phyloP scores from a whole-genome alignment of 2,329 filamentous ascomycete species.

The Diaporthe helianthi region DNA sequence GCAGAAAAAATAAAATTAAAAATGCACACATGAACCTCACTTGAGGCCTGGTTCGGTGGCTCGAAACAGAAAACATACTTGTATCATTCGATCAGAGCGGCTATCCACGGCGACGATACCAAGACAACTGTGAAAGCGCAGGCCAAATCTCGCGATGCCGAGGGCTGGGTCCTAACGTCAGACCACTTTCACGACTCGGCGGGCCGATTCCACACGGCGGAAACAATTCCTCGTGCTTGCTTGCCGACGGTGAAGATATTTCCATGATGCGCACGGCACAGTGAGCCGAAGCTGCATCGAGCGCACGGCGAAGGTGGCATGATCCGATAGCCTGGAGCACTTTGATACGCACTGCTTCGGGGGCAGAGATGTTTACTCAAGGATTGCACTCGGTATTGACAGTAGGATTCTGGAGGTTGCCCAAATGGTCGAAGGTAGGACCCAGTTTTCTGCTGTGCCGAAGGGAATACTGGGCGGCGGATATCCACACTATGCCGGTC shows the following conservation, averaged over 20 bases:
- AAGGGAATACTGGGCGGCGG: neutral
- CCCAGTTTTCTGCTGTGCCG: slow-evolving; percentile 14
- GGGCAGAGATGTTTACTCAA: neutral
- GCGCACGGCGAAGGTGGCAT: neutral
- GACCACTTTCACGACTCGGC: slow-evolving; percentile 10
- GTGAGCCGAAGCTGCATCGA: neutral
- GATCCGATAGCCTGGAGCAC: neutral
- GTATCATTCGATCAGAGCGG: neutral
- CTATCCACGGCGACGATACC: slow-evolving; percentile 12
- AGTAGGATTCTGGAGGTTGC: neutral
- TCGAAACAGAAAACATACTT: neutral
- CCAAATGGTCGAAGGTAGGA: neutral
- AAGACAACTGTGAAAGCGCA: neutral
- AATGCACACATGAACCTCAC: neutral
- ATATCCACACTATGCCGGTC: neutral
- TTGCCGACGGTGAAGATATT: neutral
- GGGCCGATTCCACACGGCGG: slow-evolving; percentile 6
- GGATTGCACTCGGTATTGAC: neutral
- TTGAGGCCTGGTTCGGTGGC: neutral
- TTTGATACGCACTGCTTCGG: neutral
- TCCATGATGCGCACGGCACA: neutral
- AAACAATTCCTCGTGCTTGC: slow-evolving; percentile 7
- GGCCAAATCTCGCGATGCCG: slow-evolving; percentile 8
- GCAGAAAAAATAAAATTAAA: too few species aligned
- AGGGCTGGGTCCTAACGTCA: slow-evolving; percentile 18